Conservation (phyloP, 495 filamentous ascomycete species). For the Extremus antarcticus region DNA sequence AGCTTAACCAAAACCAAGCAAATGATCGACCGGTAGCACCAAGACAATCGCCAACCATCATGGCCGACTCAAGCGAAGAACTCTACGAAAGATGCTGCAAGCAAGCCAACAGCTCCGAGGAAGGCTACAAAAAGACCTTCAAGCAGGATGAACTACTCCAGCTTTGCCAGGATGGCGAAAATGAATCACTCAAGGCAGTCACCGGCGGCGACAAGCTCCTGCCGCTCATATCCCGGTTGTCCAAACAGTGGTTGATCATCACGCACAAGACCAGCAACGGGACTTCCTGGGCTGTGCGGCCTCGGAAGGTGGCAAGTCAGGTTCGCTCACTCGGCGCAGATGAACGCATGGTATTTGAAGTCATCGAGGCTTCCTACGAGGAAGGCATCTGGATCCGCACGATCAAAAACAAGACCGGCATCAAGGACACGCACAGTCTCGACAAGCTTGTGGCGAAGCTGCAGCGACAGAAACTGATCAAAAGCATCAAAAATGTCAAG, state of each 20-base stretch:
- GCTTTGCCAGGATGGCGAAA: background rate
- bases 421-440: constrained; percentile 30
- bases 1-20: no score
- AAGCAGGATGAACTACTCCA: constrained; percentile 3
- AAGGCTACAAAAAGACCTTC: constrained; percentile 16
- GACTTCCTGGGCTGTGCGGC: constrained; percentile 13
- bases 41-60: background rate
- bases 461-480: constrained; percentile 77
- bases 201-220: constrained; percentile 2
- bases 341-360: constrained; percentile 69
- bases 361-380: constrained; percentile 68
- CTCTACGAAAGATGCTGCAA: constrained; percentile 15
- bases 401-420: constrained; percentile 59
- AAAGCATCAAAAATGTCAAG: constrained; percentile 53
- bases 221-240: constrained; percentile 10
- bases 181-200: background rate
- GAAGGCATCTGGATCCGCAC: constrained; percentile 83
- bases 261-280: constrained; percentile 1
- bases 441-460: constrained; percentile 67
- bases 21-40: constrained; percentile 14
- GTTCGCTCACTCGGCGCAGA: constrained; percentile 31
- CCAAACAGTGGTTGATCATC: constrained; percentile 7
- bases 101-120: constrained; percentile 2
- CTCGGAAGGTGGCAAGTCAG: constrained; percentile 6
- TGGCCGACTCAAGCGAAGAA: constrained; percentile 6